These are phyloP conservation scores for Tricholoma sp. DNA, from an alignment of 768 basidiomycete genomes.

Conservation along the genomic window DNA sequence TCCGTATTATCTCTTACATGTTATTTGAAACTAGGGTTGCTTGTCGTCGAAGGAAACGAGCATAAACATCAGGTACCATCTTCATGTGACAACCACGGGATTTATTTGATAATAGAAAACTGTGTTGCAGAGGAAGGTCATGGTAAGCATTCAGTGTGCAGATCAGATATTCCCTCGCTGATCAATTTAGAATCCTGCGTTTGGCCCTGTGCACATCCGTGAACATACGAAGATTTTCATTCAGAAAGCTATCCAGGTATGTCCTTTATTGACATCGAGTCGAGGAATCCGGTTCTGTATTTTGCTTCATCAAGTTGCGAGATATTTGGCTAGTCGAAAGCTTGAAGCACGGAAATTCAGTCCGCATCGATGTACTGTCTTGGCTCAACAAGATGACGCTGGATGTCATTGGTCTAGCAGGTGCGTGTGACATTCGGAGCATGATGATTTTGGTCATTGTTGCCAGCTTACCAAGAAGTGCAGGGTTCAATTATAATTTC, in stretches of 20 bases:
- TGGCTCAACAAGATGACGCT: conserved; percentile 68
- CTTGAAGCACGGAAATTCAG: conserved; percentile 17
- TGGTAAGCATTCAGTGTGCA: conserved; percentile 24
- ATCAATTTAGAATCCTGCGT: conserved; percentile 55
- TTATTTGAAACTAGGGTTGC: conserved; percentile 33
- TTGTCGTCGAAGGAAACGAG: conserved; percentile 44
- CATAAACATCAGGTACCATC: conserved; percentile 39
- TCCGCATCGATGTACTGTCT: conserved; percentile 50
- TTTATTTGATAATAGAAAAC: background rate
- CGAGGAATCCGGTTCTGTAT: background rate
- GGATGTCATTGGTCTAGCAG: conserved; percentile 72
- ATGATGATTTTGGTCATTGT: conserved; percentile 23
- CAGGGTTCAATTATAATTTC: conserved; percentile 26
- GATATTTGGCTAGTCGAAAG: conserved; percentile 37
- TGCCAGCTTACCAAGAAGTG: conserved; percentile 20
- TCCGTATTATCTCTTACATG: background rate
- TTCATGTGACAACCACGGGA: background rate
- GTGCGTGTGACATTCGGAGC: conserved; percentile 35
- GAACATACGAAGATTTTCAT: conserved; percentile 53
- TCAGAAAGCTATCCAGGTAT: conserved; percentile 46
- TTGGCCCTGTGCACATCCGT: conserved; percentile 54
- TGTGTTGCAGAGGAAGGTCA: conserved; percentile 33
- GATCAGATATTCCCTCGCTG: background rate
- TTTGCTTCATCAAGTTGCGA: conserved; percentile 32
- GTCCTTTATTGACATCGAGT: background rate